Evolutionary conservation across 2,329 filamentous ascomycete species (phyloP).

Genomic region (Hymenoscyphus occultus): DNA sequence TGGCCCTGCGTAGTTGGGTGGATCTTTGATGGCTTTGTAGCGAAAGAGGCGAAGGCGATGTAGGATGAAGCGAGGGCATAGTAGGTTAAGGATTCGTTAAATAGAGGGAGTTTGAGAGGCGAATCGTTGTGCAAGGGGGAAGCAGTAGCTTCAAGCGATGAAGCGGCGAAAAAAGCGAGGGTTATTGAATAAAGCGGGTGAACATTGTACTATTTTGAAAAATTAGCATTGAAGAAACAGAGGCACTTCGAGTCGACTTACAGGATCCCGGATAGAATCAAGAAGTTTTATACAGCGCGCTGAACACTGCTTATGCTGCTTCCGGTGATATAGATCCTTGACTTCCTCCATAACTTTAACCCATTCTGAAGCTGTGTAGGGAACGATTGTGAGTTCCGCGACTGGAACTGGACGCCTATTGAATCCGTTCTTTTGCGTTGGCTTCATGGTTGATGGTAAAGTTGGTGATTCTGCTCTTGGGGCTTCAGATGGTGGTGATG

Average conservation of each 20-base stretch:
- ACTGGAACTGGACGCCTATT: slow-evolving; percentile 22
- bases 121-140: slow-evolving; percentile 28
- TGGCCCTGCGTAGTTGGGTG: neutral
- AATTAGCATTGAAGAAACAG: neutral
- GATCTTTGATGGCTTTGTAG: slow-evolving; percentile 18
- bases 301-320: slow-evolving; percentile 34
- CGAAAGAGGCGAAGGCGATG: slow-evolving; percentile 26
- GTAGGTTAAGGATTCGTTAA: slow-evolving; percentile 30
- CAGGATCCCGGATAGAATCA: slow-evolving; percentile 30
- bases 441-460: slow-evolving; percentile 9
- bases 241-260: slow-evolving; percentile 20
- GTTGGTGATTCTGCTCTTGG: slow-evolving; percentile 14
- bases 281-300: slow-evolving; percentile 32
- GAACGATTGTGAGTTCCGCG: slow-evolving; percentile 25
- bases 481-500: slow-evolving; percentile 9
- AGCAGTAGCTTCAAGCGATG: slow-evolving; percentile 32
- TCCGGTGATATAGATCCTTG: slow-evolving; percentile 29
- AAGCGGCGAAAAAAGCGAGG: slow-evolving; percentile 35
- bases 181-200: slow-evolving; percentile 35
- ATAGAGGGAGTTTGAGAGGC: slow-evolving; percentile 30
- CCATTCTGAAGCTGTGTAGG: slow-evolving; percentile 32
- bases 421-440: slow-evolving; percentile 8
- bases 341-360: slow-evolving; percentile 33
- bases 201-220: slow-evolving; percentile 23
- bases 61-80: slow-evolving; percentile 30